Evolutionary conservation across 2,329 filamentous ascomycete genomes (phyloP), one percentile per base, ranked within the genome.

Genomic region (Xylaria sp.): DNA sequence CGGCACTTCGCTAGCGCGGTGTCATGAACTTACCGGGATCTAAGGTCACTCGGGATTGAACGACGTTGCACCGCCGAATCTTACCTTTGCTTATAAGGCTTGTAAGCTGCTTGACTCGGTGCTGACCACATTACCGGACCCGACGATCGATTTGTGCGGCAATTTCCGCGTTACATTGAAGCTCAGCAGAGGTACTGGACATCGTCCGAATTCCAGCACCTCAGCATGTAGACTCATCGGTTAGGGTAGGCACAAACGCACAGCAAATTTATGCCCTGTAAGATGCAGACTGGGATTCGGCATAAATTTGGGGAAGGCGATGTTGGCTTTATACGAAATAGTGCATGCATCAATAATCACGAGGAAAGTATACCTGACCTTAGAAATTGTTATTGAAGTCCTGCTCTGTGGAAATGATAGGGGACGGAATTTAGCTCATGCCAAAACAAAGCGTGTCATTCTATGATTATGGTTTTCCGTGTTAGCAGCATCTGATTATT

Each of bases 31-130:
- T 33, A 38, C 54, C 48, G 42, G 59, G 59, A 69, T 66, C 33
- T 53, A 26, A 54, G 40, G 38, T 54, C 36, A 31, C 51, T 53
- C 66, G 54, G 63, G 63, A 59, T 46, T 42, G 36, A 23, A 69
- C 61, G 28, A 58, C 51, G 67, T 69, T 63, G 63, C 63, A 69
- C 63, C 28, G 53, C 59, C 59, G 63, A 66, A 63, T 57, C 63
- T 66, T 66, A 49, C 67, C 63, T 66, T 23, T 59, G 51, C 62
- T 49, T 63, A 59, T 62, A 66, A 53, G 63, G 59, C 67, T 66
- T 63, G 67, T 59, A 57, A 48, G 59, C 63, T 66, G 67, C 67
- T 66, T 42, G 67, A 63, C 63, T 69, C 67, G 67, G 67, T 28
- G 53, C 59, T 62, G 67, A 46, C 46, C 40, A 46, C n/a, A 63